These are phyloP conservation scores for Xylaria longipes DNA, from an alignment of 495 filamentous ascomycete species.

Conservation along the genomic window DNA sequence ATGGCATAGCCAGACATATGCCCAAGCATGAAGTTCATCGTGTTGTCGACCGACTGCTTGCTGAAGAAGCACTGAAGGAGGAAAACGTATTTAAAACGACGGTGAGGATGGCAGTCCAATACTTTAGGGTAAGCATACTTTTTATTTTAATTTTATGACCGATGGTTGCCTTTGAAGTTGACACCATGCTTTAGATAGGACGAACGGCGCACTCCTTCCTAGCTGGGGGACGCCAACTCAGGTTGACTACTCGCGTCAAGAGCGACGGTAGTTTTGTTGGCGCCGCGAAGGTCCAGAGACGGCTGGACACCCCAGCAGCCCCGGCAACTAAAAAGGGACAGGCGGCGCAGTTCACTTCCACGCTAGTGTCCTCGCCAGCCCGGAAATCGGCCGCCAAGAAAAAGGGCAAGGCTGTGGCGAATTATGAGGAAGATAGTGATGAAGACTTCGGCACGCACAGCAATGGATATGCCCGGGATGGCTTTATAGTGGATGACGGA, in stretches of 20 bases:
- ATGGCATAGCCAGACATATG: constrained; percentile 52
- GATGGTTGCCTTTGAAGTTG: constrained; percentile 57
- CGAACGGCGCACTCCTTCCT: constrained; percentile 39
- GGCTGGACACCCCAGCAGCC: constrained; percentile 32
- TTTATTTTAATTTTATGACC: too few species aligned
- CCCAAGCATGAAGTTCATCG: constrained; percentile 57
- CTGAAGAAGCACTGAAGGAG: constrained; percentile 55
- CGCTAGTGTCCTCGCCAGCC: constrained; percentile 85
- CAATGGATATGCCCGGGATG: constrained; percentile 57
- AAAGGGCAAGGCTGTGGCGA: constrained; percentile 54
- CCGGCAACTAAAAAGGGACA: constrained; percentile 39
- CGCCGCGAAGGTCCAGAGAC: constrained; percentile 24
- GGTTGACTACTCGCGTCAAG: constrained; percentile 43
- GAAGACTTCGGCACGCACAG: constrained; percentile 44
- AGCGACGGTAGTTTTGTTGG: constrained; percentile 35
- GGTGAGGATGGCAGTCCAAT: constrained; percentile 45
- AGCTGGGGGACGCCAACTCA: constrained; percentile 36
- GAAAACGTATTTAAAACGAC: constrained; percentile 47
- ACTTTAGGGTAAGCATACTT: constrained; percentile 49
- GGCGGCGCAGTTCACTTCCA: constrained; percentile 59
- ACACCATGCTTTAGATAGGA: constrained; percentile 51
- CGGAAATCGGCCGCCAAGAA: constrained; percentile 43
- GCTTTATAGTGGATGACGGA: constrained; percentile 59
- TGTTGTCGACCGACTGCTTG: constrained; percentile 52
- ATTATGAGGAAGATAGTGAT: constrained; percentile 45